Evolutionary conservation across 1,284 basidiomycete genomes (phyloP), one percentile per base, ranked within the genome.

Genomic region (Microbotryum silenes-acaulis): DNA sequence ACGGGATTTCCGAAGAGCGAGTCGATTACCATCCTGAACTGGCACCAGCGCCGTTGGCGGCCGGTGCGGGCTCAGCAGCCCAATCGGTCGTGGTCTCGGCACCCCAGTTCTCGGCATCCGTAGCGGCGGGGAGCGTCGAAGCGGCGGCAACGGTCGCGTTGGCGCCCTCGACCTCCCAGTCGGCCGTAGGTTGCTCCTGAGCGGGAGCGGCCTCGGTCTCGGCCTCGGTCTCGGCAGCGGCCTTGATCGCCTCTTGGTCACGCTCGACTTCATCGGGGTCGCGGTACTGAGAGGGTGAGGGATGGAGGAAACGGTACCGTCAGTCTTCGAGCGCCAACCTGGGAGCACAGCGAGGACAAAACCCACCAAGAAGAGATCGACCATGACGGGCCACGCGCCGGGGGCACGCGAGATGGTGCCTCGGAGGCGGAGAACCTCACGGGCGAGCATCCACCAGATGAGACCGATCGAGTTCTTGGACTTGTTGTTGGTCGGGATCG

Each of bases 401-500:
- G 84, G 79, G 56, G 89, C 87, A 73, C 93, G 85, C 69, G 91
- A 86, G 76, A 97, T 85, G 65, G 88, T 87, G 66, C 94, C 96
- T 68, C 91, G 86, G 75, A 98, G 83, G 75, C 94, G 87, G 77
- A 98, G 88, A 74, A 97, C 91, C 79, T 98, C 94, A 74, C 94
- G 89, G 77, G 89, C 90, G 75, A 98, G 89, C 73, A 98, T 79
- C 92, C 93, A 98, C 96, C 96, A 98, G 74, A 97, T 83, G 69
- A 98, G 85, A 83, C 94, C 94, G 73, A 97, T 90, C 29, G 92
- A 87, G 80, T 98, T 90, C 76, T 88, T 88, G 71, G 88, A 87
- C 85, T 97, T 98, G 89, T 97, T 97, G 85, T 98, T 98, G 71
- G 90, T 91, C 71, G 94, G 96, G 80, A 98, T 97, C 67, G 90